Evolutionary conservation across 352 stramenopile species (phyloP), one percentile per base, ranked within the genome.

Genomic region (Pythium apleroticum): DNA sequence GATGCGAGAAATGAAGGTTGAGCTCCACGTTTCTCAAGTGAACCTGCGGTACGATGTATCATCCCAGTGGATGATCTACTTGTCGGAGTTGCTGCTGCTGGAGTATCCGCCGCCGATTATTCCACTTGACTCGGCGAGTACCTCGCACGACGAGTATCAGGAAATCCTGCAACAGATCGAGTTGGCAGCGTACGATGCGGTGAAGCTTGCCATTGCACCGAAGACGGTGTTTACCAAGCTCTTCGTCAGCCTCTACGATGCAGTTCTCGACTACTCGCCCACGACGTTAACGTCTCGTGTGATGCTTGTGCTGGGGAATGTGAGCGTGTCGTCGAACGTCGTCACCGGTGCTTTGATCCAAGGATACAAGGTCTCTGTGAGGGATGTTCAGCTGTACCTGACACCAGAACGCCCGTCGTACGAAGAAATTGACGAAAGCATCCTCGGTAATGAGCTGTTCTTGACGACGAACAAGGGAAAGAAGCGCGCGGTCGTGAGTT

Each of bases 151-250:
- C 10, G 85, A 92, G 30, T 80, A 76, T 45, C 60, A 67, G 3
- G 74, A 80, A 31, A 55, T 93, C 15, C 69, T 74, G 8, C 35
- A 54, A 25, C 30, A 66, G 78, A 61, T 72, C 58, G 3, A 68
- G 84, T 0, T 61, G 65, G 28, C 46, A 0, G 63, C 69, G 2
- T 87, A 86, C 43, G 76, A 91, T 30, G 71, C 73, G 1, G 79
- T 95, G 22, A 84, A 79, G 24, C 68, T 95, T 14, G 86, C 86
- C 5, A 76, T 84, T 5, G 75, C 86, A 0, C 73, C 78, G 4
- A 95, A 94, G 63, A 93, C 86, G 8, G 78, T 95, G 7, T 96
- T 96, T 58, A 96, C 88, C 11, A 96, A 96, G 69, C 76, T 96
- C 0, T 90, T 91, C 39, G 77, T 96, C 28, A 92, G 92, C 50